phyloP scores from a whole-genome alignment of 108 stramenopile species.

The Aurantiochytrium sp. region DNA sequence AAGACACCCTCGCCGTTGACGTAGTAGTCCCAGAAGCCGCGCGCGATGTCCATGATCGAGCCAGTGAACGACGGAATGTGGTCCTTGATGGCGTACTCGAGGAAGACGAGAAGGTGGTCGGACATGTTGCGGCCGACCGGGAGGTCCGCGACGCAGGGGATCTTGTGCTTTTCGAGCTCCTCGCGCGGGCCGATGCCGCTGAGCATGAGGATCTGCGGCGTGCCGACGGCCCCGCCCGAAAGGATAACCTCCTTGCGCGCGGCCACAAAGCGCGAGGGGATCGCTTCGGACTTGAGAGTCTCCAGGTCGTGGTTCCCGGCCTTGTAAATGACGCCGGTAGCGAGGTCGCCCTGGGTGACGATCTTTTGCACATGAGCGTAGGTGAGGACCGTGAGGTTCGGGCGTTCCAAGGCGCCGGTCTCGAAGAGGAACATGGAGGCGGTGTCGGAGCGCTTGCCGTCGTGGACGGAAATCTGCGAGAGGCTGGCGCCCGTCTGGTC shows the following conservation, averaged over 20 bases:
- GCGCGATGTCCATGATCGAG: not conserved
- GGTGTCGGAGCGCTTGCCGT: slow-evolving; percentile 3
- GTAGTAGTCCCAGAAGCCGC: not conserved
- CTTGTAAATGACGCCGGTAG: not conserved
- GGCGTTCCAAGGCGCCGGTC: not conserved
- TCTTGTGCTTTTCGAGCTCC: slow-evolving; percentile 37
- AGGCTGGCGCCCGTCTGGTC: slow-evolving; percentile 36
- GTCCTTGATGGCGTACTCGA: slow-evolving; percentile 14
- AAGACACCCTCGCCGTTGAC: not conserved
- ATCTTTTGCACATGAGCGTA: slow-evolving; percentile 8
- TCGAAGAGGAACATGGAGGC: not conserved
- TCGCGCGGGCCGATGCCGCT: slow-evolving; percentile 59
- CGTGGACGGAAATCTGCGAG: not conserved
- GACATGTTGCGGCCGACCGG: slow-evolving; percentile 62
- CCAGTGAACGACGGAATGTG: not conserved
- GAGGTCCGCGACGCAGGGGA: slow-evolving; percentile 39
- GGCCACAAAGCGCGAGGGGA: not conserved
- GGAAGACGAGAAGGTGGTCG: slow-evolving; percentile 50
- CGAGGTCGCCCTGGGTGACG: not conserved
- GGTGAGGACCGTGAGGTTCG: not conserved
- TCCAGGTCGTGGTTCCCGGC: not conserved
- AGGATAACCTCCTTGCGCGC: slow-evolving; percentile 60
- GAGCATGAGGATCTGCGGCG: slow-evolving; percentile 64
- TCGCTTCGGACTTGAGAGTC: not conserved
- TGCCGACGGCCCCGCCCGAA: slow-evolving; percentile 59